Percentiles rank a stretch among this genome's conserved stretches.
Evolutionary conservation across 2,329 filamentous ascomycete species (phyloP).

Genomic region (Arthrobotrys sinensis): DNA sequence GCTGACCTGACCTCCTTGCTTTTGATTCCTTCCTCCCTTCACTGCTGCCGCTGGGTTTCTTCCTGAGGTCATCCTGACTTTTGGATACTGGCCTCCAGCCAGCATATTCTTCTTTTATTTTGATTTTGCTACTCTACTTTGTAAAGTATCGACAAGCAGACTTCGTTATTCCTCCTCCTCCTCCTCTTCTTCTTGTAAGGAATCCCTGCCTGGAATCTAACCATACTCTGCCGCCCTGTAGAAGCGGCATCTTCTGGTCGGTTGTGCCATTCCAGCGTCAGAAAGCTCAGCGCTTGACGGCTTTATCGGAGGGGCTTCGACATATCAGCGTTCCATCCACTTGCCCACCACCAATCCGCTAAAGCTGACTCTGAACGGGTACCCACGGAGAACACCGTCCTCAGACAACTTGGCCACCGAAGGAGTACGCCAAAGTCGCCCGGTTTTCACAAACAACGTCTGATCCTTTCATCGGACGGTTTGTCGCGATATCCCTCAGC

Average conservation of each 20-base stretch:
- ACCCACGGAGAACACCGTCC: slow-evolving; percentile 1
- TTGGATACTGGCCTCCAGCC: slow-evolving; percentile 21
- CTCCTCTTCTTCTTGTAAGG: neutral
- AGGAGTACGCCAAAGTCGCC: neutral
- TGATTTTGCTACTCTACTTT: neutral
- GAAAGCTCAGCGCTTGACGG: neutral
- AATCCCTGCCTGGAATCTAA: slow-evolving; percentile 24
- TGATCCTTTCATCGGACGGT: neutral
- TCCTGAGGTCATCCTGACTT: slow-evolving; percentile 27
- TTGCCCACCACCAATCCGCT: slow-evolving; percentile 1
- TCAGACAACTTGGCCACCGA: neutral
- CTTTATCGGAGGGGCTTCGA: slow-evolving; percentile 41
- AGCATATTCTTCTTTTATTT: neutral
- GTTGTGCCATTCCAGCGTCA: slow-evolving; percentile 2
- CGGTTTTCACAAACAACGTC: neutral
- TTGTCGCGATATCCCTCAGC: slow-evolving; percentile 24
- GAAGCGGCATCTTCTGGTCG: neutral
- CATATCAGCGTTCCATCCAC: neutral
- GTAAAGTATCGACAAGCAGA: neutral
- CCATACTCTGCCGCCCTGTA: neutral
- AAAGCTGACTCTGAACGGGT: neutral
- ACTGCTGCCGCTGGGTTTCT: slow-evolving; percentile 30
- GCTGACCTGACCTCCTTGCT: slow-evolving; percentile 17
- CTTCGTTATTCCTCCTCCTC: neutral
- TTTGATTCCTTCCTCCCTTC: slow-evolving; percentile 25